A percentile compares a stretch with the other conserved stretches of the same genome.
Evolutionary conservation across 352 stramenopile genomes (phyloP).

Genomic region (Aphanomyces stellatus): DNA sequence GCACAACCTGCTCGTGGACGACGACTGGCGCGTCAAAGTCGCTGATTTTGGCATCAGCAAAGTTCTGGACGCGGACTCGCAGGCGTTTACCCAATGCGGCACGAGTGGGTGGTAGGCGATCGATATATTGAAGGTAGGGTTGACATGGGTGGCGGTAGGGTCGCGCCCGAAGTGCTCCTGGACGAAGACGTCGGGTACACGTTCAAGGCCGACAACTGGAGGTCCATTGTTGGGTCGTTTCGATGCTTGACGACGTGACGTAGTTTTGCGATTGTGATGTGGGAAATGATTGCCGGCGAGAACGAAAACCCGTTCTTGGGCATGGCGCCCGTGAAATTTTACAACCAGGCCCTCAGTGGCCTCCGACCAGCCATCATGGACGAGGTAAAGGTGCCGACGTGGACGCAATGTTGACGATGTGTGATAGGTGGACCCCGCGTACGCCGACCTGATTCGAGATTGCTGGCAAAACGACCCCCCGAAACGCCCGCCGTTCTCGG

Average conservation of each 20-base stretch:
- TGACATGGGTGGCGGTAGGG: slow-evolving; percentile 31
- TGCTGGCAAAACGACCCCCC: slow-evolving; percentile 76
- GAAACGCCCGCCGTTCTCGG: slow-evolving; percentile 62
- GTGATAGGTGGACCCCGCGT: slow-evolving; percentile 41
- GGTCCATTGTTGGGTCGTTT: slow-evolving; percentile 27
- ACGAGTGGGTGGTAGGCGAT: slow-evolving; percentile 69
- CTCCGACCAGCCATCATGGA: slow-evolving; percentile 65
- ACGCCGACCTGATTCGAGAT: slow-evolving; percentile 65
- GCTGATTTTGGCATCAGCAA: slow-evolving; percentile 87
- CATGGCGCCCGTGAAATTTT: slow-evolving; percentile 87
- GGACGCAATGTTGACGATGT: background rate
- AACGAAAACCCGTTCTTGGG: slow-evolving; percentile 81
- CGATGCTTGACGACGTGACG: background rate
- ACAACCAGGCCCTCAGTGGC: slow-evolving; percentile 80
- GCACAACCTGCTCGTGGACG: slow-evolving; percentile 85
- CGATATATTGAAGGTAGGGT: background rate
- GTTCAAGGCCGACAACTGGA: slow-evolving; percentile 87
- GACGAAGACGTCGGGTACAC: slow-evolving; percentile 84
- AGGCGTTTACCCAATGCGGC: slow-evolving; percentile 77
- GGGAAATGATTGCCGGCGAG: slow-evolving; percentile 81
- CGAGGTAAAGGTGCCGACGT: slow-evolving; percentile 9
- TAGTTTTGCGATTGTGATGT: slow-evolving; percentile 87
- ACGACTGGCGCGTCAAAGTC: slow-evolving; percentile 85
- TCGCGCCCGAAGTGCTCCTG: slow-evolving; percentile 79
- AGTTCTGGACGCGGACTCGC: slow-evolving; percentile 69